Evolutionary conservation across 2,329 filamentous ascomycete genomes (phyloP), one percentile per base, ranked within the genome.

Genomic region (Plectosphaerella cucumerina): DNA sequence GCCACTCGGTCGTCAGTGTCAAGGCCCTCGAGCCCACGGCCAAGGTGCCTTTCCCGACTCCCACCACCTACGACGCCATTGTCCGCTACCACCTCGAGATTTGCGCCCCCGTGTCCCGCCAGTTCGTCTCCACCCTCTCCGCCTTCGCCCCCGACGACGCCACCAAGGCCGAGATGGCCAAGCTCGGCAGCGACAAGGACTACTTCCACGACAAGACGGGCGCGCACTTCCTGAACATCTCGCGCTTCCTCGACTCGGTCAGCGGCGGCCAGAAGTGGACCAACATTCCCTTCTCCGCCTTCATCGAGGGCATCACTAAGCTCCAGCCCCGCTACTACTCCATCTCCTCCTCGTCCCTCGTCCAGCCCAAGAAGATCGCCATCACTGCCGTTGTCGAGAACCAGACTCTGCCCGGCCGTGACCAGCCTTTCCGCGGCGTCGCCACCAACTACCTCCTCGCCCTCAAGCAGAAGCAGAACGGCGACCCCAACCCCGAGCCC

Each of bases 271-370:
- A 89, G 70, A 84, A 84, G 53, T 99, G 94, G 89, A 76, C 82
- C 50, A 85, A 84, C 50, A 85, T 97, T 50, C 95, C 94, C 15
- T 97, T 99, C 74, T 96, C 94, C 9, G 85, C 92, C 61, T 85
- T 97, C 61, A 91, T 99, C 59, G 94, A 99, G 77, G 89, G 90
- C 58, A 72, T 99, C 55, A 89, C 86, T 72, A 97, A 97, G 77
- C 84, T 99, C 51, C 94, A 99, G 70, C 93, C 94, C 37, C 90
- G 94, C 47, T 99, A 97, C 79, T 99, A 99, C 77, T 99, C 95
- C 47, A 99, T 99, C 69, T 99, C 94, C 2, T 99, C 95, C 1
- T 97, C 94, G 1, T 97, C 94, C 6, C 70, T 91, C 9, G 92
- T 96, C 15, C 92, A 99, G 67, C 92, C 94, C 67, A 86, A 96